Evolutionary conservation across 129 eudicot genomes (phyloP).

Genomic region (Arctium lappa): DNA sequence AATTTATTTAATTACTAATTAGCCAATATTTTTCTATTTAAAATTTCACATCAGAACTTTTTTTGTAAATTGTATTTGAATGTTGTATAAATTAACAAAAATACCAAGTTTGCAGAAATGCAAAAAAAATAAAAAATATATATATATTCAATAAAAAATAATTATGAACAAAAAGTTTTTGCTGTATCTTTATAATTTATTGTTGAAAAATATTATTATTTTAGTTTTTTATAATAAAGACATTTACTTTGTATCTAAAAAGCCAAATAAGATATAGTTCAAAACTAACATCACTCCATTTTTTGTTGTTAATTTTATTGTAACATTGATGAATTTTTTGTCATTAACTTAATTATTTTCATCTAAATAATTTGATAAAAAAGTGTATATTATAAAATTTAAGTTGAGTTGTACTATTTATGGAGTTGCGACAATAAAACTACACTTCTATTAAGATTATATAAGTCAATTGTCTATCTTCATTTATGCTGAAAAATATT

Average conservation of each 20-base stretch:
- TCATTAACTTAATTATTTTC: no score
- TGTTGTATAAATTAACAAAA: neutral
- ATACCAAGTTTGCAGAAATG: neutral
- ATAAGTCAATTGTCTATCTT: neutral
- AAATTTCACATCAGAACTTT: neutral
- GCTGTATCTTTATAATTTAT: neutral
- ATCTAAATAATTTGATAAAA: neutral
- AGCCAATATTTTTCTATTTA: conserved; percentile 13
- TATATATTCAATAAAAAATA: no score
- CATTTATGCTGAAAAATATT: neutral
- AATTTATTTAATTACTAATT: conserved; percentile 5
- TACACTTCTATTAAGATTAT: no score
- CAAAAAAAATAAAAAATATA: no score
- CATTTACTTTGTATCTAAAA: no score
- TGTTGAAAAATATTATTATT: no score
- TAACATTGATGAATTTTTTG: neutral
- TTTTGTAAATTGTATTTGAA: neutral
- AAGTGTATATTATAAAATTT: no score
- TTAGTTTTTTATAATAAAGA: no score
- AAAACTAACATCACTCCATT: neutral
- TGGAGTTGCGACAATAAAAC: no score
- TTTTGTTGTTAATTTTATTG: no score
- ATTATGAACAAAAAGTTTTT: neutral
- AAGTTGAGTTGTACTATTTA: no score
- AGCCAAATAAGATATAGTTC: no score